phyloP scores from a whole-genome alignment of 768 basidiomycete genomes.

The Trametes sanguinea region DNA sequence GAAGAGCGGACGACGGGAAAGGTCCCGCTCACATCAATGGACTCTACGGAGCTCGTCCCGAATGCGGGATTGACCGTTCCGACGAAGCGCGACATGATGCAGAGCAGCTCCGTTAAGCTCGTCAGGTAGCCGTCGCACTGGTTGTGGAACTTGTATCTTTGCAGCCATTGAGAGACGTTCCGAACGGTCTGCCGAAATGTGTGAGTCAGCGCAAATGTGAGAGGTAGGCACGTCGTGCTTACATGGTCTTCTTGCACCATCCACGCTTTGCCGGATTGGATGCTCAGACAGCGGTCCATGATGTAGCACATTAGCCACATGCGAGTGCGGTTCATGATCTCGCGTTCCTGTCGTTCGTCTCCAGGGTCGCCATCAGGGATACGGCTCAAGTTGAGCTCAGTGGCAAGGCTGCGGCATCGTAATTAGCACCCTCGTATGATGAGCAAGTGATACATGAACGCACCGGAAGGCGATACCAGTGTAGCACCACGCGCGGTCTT shows the following conservation, averaged over 20 bases:
- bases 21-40: slow-evolving; percentile 14
- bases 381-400: slow-evolving; percentile 69
- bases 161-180: slow-evolving; percentile 28
- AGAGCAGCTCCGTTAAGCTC: slow-evolving; percentile 34
- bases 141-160: slow-evolving; percentile 30
- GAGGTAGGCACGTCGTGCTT: slow-evolving; percentile 32
- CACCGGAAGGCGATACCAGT: slow-evolving; percentile 73
- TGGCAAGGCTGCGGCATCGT: slow-evolving; percentile 54
- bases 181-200: slow-evolving; percentile 41
- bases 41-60: slow-evolving; percentile 21
- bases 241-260: slow-evolving; percentile 70
- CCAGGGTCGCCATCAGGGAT: slow-evolving; percentile 42
- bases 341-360: slow-evolving; percentile 59
- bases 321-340: slow-evolving; percentile 68
- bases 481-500: slow-evolving; percentile 72
- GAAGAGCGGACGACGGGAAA: not conserved
- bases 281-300: slow-evolving; percentile 73
- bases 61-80: slow-evolving; percentile 28
- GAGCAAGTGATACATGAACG: slow-evolving; percentile 1
- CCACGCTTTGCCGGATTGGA: slow-evolving; percentile 73
- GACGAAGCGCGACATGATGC: slow-evolving; percentile 35
- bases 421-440: not conserved
- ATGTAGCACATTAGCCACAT: slow-evolving; percentile 79
- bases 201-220: slow-evolving; percentile 13
- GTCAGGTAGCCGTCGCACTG: slow-evolving; percentile 33